Percentiles rank a stretch among this genome's conserved stretches.
These are phyloP conservation scores for Tagetes patula DNA, from an alignment of 129 eudicot genomes.

Conservation along the genomic window DNA sequence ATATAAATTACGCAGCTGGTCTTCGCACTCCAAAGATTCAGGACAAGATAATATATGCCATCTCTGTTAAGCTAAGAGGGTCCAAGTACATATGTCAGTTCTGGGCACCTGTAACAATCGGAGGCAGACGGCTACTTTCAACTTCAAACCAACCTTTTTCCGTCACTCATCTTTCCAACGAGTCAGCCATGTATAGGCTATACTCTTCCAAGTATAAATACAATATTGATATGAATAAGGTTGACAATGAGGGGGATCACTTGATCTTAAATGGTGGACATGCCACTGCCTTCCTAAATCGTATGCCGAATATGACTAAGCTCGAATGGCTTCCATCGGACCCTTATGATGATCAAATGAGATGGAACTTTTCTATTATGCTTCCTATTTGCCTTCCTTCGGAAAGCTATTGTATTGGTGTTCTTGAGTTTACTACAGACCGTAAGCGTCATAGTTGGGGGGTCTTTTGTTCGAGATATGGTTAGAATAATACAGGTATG, in stretches of 20 bases:
- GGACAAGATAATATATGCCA: not conserved
- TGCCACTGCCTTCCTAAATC: slow-evolving; percentile 17
- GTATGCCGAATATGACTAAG: not conserved
- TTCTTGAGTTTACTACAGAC: not conserved
- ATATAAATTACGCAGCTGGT: too few species aligned
- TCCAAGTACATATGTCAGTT: slow-evolving; percentile 3
- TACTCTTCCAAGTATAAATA: not conserved
- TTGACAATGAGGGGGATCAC: not conserved
- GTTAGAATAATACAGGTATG: too few species aligned
- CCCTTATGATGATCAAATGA: too few species aligned
- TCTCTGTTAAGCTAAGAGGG: not conserved
- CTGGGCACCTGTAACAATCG: slow-evolving; percentile 25
- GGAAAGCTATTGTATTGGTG: slow-evolving; percentile 28
- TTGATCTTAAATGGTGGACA: not conserved
- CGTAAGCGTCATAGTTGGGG: too few species aligned
- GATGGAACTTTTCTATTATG: not conserved
- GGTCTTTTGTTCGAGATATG: too few species aligned
- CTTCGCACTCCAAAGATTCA: too few species aligned
- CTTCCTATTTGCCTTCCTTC: slow-evolving; percentile 8
- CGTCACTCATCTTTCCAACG: not conserved
- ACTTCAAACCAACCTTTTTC: slow-evolving; percentile 28
- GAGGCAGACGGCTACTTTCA: slow-evolving; percentile 20
- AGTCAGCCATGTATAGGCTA: not conserved
- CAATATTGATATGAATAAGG: not conserved
- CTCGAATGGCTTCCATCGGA: too few species aligned